Conservation (phyloP, 768 basidiomycete genomes). For the Serendipita sp. region DNA sequence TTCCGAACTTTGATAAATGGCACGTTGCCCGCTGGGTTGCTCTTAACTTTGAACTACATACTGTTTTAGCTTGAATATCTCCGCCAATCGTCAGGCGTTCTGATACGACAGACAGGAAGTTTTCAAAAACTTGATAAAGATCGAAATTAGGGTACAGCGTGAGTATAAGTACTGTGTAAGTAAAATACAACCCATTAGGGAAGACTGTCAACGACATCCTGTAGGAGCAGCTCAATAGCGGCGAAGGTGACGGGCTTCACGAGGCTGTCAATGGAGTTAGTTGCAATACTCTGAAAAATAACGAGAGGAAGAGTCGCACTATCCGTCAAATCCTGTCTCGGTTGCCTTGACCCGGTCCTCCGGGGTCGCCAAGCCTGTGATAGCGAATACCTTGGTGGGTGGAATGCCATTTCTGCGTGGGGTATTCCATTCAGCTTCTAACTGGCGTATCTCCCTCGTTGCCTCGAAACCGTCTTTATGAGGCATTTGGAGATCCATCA, state of each 20-base stretch:
- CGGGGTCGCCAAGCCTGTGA: neutral
- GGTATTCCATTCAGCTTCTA: slow-evolving; percentile 40
- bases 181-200: too few relatives aligned
- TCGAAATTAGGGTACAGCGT: too few relatives aligned
- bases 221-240: neutral
- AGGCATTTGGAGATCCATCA: slow-evolving; percentile 6
- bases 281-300: neutral
- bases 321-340: neutral
- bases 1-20: too few relatives aligned
- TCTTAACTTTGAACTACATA: neutral
- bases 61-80: neutral
- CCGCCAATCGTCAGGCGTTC: neutral
- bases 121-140: too few relatives aligned
- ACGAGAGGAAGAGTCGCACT: neutral
- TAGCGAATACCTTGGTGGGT: neutral
- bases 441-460: slow-evolving; percentile 61
- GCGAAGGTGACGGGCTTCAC: neutral
- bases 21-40: too few relatives aligned
- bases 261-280: neutral
- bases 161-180: too few relatives aligned
- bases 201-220: neutral
- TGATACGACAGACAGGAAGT: too few relatives aligned
- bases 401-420: slow-evolving; percentile 13
- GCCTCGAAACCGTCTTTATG: slow-evolving; percentile 49
- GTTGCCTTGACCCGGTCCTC: neutral